A percentile compares a stretch with the other conserved stretches of the same genome.
phyloP scores from a whole-genome alignment of 192 early-diverging fungal genomes.

The Spinellus fusiger region DNA sequence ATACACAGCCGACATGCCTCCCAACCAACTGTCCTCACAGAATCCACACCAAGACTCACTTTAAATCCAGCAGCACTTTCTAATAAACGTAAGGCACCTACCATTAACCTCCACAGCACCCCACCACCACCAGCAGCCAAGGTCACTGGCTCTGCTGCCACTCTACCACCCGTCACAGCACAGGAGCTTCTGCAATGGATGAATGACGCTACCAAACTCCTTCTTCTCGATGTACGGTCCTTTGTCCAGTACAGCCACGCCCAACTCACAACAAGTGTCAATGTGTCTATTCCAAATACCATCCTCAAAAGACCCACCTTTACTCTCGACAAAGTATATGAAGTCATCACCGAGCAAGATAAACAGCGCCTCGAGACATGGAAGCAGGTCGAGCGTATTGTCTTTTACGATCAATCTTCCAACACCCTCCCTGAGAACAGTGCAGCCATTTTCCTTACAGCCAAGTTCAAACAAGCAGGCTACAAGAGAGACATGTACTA shows the following conservation, averaged over 20 bases:
- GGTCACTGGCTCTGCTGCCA: neutral
- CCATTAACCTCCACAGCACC: neutral
- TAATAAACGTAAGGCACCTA: constrained; percentile 7
- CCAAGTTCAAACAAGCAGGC: constrained; percentile 56
- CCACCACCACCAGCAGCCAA: constrained; percentile 4
- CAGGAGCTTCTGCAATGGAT: neutral
- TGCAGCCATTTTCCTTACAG: constrained; percentile 44
- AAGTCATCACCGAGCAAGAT: constrained; percentile 47
- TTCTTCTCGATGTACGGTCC: constrained; percentile 54
- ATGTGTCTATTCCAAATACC: constrained; percentile 66
- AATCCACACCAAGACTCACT: neutral
- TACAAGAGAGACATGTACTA: constrained; percentile 38
- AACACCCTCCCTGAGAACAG: constrained; percentile 42
- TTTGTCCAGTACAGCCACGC: constrained; percentile 47
- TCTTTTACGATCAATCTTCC: constrained; percentile 61
- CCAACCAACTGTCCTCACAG: constrained; percentile 17
- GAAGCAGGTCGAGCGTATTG: constrained; percentile 52
- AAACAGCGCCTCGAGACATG: constrained; percentile 43
- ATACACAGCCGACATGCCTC: constrained; percentile 26
- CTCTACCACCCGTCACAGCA: neutral
- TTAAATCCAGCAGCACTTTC: constrained; percentile 12
- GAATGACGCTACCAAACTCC: too few relatives aligned
- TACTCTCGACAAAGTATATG: constrained; percentile 56
- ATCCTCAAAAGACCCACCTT: constrained; percentile 62
- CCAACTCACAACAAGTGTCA: constrained; percentile 55